Evolutionary conservation across 2,329 filamentous ascomycete species (phyloP).

Genomic region (Ceratocystis alfenasii): DNA sequence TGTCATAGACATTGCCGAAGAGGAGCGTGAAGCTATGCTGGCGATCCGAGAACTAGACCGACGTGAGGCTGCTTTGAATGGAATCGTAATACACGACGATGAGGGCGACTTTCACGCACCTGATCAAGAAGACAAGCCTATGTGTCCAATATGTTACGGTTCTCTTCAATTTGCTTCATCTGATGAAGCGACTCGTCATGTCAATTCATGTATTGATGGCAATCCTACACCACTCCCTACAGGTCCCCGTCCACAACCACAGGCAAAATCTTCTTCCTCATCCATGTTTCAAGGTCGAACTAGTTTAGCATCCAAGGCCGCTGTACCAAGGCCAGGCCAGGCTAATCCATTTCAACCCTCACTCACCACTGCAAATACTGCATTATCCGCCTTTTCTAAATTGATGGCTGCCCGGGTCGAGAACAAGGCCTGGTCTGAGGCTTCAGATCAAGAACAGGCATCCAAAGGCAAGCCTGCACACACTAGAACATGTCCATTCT

Average conservation of each 20-base stretch:
- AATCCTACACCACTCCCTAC: constrained; percentile 49
- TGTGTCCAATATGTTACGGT: constrained; percentile 18
- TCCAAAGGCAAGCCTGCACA: constrained; percentile 77
- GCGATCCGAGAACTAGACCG: constrained; percentile 68
- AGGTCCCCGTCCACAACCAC: constrained; percentile 3
- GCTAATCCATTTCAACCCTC: constrained; percentile 55
- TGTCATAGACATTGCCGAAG: constrained; percentile 39
- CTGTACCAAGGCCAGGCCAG: constrained; percentile 66
- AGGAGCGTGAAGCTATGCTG: constrained; percentile 52
- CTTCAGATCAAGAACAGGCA: constrained; percentile 65
- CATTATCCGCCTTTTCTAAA: constrained; percentile 71
- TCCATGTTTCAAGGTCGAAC: constrained; percentile 32
- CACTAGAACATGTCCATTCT: constrained; percentile 87
- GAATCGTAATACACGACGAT: constrained; percentile 28
- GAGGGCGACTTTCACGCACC: constrained; percentile 30
- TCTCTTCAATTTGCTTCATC: constrained; percentile 24
- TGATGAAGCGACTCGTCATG: constrained; percentile 67
- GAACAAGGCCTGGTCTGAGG: constrained; percentile 77
- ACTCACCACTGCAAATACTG: constrained; percentile 27
- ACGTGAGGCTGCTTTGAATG: constrained; percentile 47
- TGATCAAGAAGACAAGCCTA: constrained; percentile 27
- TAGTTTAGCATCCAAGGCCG: constrained; percentile 54
- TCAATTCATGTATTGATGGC: constrained; percentile 87
- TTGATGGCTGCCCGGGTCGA: constrained; percentile 90
- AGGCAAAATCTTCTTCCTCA: background rate